phyloP scores from a whole-genome alignment of 495 filamentous ascomycete species.

The Cladorrhinum samala region DNA sequence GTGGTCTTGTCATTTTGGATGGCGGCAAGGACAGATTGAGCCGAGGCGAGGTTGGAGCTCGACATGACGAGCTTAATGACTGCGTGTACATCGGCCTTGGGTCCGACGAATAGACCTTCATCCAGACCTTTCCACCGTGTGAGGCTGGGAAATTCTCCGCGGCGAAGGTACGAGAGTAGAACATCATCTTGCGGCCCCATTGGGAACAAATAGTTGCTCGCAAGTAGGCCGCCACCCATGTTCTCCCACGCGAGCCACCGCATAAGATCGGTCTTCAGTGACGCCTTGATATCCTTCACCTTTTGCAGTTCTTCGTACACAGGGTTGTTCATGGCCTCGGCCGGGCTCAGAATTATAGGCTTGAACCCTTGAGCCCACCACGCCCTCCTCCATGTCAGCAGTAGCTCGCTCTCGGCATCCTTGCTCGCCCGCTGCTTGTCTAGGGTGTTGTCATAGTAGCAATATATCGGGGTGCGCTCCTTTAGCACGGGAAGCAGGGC shows the following conservation, averaged over 20 bases:
- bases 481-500: conserved; percentile 78
- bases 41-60: conserved; percentile 45
- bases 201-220: conserved; percentile 73
- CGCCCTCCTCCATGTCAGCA: conserved; percentile 83
- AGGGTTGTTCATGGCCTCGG: conserved; percentile 81
- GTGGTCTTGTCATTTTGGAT: conserved; percentile 32
- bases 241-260: conserved; percentile 91
- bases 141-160: conserved; percentile 63
- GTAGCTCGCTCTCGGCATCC: conserved; percentile 67
- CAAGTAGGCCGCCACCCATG: conserved; percentile 81
- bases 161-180: conserved; percentile 63
- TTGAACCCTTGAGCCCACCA: conserved; percentile 93
- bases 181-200: conserved; percentile 76
- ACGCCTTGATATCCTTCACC: conserved; percentile 41
- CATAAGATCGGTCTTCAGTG: conserved; percentile 65
- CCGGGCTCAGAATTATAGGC: conserved; percentile 71
- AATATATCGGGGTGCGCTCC: conserved; percentile 76
- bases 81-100: conserved; percentile 56
- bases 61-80: conserved; percentile 61
- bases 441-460: conserved; percentile 72
- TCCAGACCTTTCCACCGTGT: conserved; percentile 70
- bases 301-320: conserved; percentile 64
- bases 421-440: conserved; percentile 55
- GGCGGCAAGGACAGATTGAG: conserved; percentile 53
- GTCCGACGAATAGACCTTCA: conserved; percentile 67